Base-by-base conservation (phyloP, 2,329 filamentous ascomycete genomes). In the Alternaria gaisen region DNA sequence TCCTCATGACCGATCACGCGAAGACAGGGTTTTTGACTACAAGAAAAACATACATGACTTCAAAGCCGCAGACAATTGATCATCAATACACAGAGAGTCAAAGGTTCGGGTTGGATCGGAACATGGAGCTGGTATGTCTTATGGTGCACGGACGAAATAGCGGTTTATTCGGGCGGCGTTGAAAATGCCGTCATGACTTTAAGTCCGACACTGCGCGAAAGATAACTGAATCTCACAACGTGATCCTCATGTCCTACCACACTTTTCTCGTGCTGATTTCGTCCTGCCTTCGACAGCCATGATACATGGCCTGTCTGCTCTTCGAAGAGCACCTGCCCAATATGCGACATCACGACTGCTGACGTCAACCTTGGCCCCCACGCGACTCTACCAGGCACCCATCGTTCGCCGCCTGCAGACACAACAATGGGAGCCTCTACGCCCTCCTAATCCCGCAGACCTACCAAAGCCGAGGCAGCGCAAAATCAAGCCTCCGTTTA, bases 381-480 rank as follows among this genome's bases (percentile, higher is more conserved):
- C 64, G 44, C 67, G 50, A 61, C 40, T 56, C 44, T 57, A 41
- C 51, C 63, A 65, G 18, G 46, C 61, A 50, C 58, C 64, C 26
- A 58, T 71, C 62, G 62, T 65, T 56, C 74, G 75, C 63, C 69
- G 64, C 61, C 64, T 73, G 22, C 76, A 77, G 46, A 66, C 73
- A 32, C 73, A 74, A 57, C 66, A 78, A 68, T 83, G 82, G 71
- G 72, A 80, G 51, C 81, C 80, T 44, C 70, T 80, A 18, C 76
- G 72, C 44, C 94, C 94, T 6, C 93, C 93, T 0, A 88, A 91
- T 5, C 94, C 94, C 6, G 86, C 86, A 61, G 91, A 91, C 38
- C 85, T 98, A 30, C 93, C 93, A 6, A 76, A 77, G 53, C 72
- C 77, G 2, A 67, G 70, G 42, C 58, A 63, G 0, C 83, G 82